A percentile compares a stretch with the other conserved stretches of the same genome.
phyloP scores from a whole-genome alignment of 805 yeast species.

The Yamadazyma sp. region DNA sequence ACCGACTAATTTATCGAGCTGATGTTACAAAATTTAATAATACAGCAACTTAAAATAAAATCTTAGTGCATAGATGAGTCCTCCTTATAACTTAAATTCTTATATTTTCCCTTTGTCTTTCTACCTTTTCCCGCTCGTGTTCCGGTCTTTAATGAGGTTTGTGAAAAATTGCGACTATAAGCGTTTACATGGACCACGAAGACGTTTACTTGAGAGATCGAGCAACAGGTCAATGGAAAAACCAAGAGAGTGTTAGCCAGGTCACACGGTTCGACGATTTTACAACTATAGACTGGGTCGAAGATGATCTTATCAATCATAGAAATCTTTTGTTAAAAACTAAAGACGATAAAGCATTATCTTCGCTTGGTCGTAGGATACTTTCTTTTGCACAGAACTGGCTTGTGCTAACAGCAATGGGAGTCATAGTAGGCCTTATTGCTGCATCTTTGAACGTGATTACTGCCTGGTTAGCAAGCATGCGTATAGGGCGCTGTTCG shows the following conservation, averaged over 20 bases:
- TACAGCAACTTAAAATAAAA: no score
- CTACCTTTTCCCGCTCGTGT: no score
- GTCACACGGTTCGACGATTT: conserved; percentile 59
- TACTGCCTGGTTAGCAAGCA: conserved; percentile 82
- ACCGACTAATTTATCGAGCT: no score
- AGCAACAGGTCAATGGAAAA: conserved; percentile 38
- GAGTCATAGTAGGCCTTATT: conserved; percentile 72
- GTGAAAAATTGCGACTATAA: conserved; percentile 2
- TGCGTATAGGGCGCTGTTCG: conserved; percentile 77
- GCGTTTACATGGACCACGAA: conserved; percentile 6
- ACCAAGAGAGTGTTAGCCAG: conserved; percentile 35
- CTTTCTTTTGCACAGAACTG: conserved; percentile 55
- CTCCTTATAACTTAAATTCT: no score
- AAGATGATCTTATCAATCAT: conserved; percentile 56
- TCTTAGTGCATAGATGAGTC: no score
- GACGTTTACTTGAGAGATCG: conserved; percentile 21
- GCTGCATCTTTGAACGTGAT: conserved; percentile 81
- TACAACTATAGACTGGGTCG: conserved; percentile 69
- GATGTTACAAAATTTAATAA: no score
- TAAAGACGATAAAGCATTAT: conserved; percentile 12
- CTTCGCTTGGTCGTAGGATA: conserved; percentile 25
- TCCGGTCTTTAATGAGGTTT: no score
- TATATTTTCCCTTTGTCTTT: no score
- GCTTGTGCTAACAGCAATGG: conserved; percentile 74
- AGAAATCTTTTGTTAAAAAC: conserved; percentile 25